Conservation (phyloP, 106 monocot species). For the Vanilla planifolia region DNA sequence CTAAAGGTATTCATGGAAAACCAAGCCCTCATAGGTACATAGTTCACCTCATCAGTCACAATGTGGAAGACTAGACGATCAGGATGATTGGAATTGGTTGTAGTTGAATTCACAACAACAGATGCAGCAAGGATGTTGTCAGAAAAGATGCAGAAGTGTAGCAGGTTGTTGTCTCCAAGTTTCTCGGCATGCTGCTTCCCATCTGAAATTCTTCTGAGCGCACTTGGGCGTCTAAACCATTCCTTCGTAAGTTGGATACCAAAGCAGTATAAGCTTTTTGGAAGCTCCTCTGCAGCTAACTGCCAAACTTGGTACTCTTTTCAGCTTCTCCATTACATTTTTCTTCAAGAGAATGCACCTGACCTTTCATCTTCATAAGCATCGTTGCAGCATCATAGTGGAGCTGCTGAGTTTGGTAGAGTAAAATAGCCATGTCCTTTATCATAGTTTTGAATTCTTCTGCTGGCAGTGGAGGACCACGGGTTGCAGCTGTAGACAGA, state of each 20-base stretch:
- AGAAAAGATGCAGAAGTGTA: constrained; percentile 34
- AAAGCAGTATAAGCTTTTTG: constrained; percentile 59
- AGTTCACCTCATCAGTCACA: constrained; percentile 34
- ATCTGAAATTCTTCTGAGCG: constrained; percentile 21
- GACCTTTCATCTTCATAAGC: constrained; percentile 53
- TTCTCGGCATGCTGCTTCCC: constrained; percentile 14
- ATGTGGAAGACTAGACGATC: constrained; percentile 29
- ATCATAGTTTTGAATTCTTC: constrained; percentile 38
- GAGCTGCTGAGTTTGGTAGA: constrained; percentile 51
- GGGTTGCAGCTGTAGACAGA: constrained; percentile 37
- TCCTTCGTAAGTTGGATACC: constrained; percentile 43
- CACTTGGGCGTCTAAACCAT: constrained; percentile 38
- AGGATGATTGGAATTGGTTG: constrained; percentile 20
- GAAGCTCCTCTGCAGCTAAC: constrained; percentile 70
- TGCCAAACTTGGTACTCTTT: constrained; percentile 49
- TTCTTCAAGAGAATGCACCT: constrained; percentile 51
- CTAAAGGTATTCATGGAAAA: constrained; percentile 20
- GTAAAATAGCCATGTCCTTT: constrained; percentile 40
- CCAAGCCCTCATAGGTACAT: constrained; percentile 32
- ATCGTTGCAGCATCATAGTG: constrained; percentile 51
- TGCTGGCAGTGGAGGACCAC: constrained; percentile 13
- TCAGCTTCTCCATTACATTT: constrained; percentile 44
- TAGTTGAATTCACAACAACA: constrained; percentile 30
- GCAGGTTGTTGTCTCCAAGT: constrained; percentile 37
- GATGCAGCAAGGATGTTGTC: constrained; percentile 33